Percentiles rank a stretch among this genome's conserved stretches.
These are phyloP conservation scores for Lagenidium giganteum DNA, from an alignment of 352 stramenopile species.

Conservation along the genomic window DNA sequence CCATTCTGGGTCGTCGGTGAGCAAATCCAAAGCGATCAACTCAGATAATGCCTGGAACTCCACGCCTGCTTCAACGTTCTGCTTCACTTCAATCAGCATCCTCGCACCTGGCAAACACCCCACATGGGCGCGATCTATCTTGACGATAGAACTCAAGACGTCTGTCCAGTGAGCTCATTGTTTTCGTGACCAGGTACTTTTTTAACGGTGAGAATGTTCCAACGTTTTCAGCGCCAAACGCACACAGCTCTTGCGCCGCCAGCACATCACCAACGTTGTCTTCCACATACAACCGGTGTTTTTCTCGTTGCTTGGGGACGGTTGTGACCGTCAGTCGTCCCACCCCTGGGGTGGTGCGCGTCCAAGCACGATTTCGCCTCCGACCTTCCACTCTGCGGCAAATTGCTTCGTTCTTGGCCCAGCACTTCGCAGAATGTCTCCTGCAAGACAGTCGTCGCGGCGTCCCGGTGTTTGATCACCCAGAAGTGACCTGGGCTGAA, in stretches of 20 bases:
- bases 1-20: conserved; percentile 13
- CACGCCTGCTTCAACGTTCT: conserved; percentile 10
- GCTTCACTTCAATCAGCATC: conserved; percentile 23
- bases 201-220: conserved; percentile 14
- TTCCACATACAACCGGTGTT: conserved; percentile 20
- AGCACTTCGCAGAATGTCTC: too few species aligned
- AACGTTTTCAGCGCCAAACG: conserved; percentile 12
- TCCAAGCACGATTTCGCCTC: too few species aligned
- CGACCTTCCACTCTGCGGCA: too few species aligned
- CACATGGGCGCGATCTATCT: conserved; percentile 7
- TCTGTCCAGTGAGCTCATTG: conserved; percentile 20
- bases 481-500: too few species aligned
- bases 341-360: too few species aligned
- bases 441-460: too few species aligned
- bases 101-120: conserved; percentile 9
- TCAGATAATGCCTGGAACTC: too few species aligned
- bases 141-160: conserved; percentile 17
- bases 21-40: conserved; percentile 22
- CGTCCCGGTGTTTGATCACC: too few species aligned
- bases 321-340: too few species aligned
- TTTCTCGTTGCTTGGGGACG: conserved; percentile 18
- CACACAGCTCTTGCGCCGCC: conserved; percentile 13
- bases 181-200: conserved; percentile 12
- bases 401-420: too few species aligned
- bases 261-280: conserved; percentile 23